Evolutionary conservation across 2,329 filamentous ascomycete species (phyloP).

Genomic region (Thielaviopsis euricoi): DNA sequence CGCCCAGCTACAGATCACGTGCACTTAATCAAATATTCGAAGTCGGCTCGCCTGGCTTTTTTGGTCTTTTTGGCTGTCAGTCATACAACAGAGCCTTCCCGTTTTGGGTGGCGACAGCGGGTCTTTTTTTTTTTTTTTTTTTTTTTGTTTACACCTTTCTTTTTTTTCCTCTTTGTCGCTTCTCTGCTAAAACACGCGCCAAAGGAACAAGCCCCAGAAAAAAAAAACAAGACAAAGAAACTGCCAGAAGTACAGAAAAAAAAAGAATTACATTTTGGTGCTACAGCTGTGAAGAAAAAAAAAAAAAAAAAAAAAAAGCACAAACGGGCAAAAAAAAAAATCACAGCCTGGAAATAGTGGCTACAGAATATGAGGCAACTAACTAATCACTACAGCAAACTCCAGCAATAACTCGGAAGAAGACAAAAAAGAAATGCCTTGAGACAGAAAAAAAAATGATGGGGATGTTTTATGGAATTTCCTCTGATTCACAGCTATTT

Average conservation of each 20-base stretch:
- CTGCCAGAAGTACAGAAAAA: not conserved
- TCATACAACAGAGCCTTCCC: not conserved
- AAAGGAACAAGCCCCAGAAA: not conserved
- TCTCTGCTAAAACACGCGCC: not conserved
- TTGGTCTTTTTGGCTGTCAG: not conserved
- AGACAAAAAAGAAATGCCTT: no score
- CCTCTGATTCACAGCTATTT: no score
- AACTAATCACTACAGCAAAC: no score
- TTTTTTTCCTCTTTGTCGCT: not conserved
- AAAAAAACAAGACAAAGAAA: not conserved
- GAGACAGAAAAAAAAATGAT: no score
- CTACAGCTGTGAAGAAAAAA: not conserved
- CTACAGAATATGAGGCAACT: no score
- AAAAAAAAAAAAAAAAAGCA: not conserved
- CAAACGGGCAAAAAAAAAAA: no score
- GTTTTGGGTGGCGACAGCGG: not conserved
- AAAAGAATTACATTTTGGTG: not conserved
- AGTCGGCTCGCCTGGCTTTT: not conserved
- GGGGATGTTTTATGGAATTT: no score
- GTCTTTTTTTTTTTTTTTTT: not conserved
- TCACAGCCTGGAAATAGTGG: no score
- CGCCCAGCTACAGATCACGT: no score
- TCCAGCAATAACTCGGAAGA: no score
- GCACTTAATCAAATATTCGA: no score
- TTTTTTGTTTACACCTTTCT: not conserved